These are phyloP conservation scores for Acanthamoeba lenticulata DNA, from an alignment of 208 protist genomes.

Conservation along the genomic window DNA sequence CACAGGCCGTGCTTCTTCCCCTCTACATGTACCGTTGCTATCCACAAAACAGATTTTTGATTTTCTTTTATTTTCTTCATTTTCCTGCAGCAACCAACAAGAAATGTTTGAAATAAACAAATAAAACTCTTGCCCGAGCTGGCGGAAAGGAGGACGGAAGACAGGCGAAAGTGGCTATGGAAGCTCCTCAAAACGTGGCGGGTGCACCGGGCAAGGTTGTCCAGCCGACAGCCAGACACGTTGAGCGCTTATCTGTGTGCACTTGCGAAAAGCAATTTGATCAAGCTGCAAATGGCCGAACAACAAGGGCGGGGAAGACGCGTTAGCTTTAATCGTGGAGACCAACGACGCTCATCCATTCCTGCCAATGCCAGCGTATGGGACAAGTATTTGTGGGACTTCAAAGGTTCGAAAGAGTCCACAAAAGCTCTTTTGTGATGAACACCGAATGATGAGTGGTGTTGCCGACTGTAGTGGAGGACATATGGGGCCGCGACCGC, in stretches of 20 bases:
- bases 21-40: not conserved
- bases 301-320: not conserved
- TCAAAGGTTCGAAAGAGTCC: not conserved
- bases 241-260: too few relatives aligned
- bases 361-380: not conserved
- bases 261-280: too few relatives aligned
- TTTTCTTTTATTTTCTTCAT: not conserved
- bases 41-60: not conserved
- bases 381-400: not conserved
- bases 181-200: not conserved
- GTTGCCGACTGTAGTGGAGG: not conserved
- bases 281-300: not conserved
- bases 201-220: not conserved
- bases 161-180: not conserved
- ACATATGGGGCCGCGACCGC: not conserved
- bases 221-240: not conserved
- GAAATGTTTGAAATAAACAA: too few relatives aligned
- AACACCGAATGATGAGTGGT: too few relatives aligned
- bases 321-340: not conserved
- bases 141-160: not conserved
- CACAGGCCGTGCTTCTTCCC: not conserved
- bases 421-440: not conserved
- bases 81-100: too few relatives aligned
- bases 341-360: not conserved
- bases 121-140: too few relatives aligned